phyloP scores from a whole-genome alignment of 2,329 filamentous ascomycete genomes.

The Coccinonectria pachysandricola region DNA sequence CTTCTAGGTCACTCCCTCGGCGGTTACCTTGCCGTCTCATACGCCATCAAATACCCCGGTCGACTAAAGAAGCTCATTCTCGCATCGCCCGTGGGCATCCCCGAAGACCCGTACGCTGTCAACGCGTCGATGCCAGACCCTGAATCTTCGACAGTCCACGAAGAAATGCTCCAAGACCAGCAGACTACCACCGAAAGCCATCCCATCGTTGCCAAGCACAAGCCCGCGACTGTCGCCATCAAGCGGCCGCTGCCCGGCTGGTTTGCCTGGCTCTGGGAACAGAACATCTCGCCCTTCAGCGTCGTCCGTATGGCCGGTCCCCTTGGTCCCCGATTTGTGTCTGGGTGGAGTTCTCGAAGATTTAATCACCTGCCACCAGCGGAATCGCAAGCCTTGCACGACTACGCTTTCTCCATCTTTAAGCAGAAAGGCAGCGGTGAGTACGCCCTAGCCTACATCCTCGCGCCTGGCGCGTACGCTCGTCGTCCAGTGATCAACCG shows the following conservation, averaged over 20 bases:
- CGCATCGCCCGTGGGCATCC: constrained; percentile 87
- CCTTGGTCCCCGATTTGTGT: constrained; percentile 81
- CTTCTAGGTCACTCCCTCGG: constrained; percentile 87
- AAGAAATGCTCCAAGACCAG: constrained; percentile 73
- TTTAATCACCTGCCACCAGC: constrained; percentile 78
- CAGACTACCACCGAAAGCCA: constrained; percentile 30
- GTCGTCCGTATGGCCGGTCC: constrained; percentile 82
- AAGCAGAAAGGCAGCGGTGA: constrained; percentile 85
- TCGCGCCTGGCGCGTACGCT: constrained; percentile 88
- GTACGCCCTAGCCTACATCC: constrained; percentile 84
- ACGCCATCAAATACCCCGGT: constrained; percentile 92
- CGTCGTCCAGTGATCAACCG: constrained; percentile 77
- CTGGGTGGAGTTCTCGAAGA: constrained; percentile 85
- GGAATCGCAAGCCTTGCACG: constrained; percentile 77
- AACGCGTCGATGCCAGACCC: constrained; percentile 72
- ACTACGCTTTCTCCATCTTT: constrained; percentile 92
- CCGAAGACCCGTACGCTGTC: constrained; percentile 86
- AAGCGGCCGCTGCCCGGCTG: constrained; percentile 64
- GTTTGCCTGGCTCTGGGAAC: constrained; percentile 92
- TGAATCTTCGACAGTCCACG: constrained; percentile 58
- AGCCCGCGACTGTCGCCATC: constrained; percentile 21
- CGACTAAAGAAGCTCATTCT: constrained; percentile 92
- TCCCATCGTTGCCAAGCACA: constrained; percentile 31
- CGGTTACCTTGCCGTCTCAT: constrained; percentile 89
- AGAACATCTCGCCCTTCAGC: constrained; percentile 91